phyloP scores from a whole-genome alignment of 1,284 basidiomycete genomes.

The Trametes polyzona region DNA sequence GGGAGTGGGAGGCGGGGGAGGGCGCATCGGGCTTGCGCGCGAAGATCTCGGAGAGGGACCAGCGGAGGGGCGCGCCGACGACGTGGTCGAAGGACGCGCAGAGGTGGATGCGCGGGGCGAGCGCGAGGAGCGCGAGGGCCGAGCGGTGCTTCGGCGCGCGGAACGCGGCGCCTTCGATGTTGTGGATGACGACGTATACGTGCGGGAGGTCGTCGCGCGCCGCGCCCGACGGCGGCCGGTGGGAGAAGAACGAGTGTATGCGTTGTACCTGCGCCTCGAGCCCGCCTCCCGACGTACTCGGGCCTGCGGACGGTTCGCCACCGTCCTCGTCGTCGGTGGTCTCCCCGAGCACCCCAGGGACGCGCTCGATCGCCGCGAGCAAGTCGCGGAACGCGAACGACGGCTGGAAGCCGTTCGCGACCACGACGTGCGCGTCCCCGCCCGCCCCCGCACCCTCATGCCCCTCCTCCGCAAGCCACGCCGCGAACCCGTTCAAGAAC shows the following conservation, averaged over 20 bases:
- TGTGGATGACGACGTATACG: constrained; percentile 85
- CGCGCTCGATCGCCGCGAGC: constrained; percentile 64
- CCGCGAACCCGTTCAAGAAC: constrained; percentile 76
- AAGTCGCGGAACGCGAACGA: constrained; percentile 73
- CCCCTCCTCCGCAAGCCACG: constrained; percentile 40
- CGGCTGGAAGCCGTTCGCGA: constrained; percentile 83
- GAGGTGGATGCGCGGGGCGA: constrained; percentile 76
- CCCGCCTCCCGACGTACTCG: constrained; percentile 30
- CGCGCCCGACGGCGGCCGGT: constrained; percentile 1
- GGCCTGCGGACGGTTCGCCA: constrained; percentile 35
- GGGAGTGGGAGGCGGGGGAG: constrained; percentile 12
- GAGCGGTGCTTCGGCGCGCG: constrained; percentile 65
- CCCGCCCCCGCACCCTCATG: no score
- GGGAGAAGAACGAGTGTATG: constrained; percentile 64
- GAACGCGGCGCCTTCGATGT: constrained; percentile 78
- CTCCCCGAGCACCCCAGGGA: constrained; percentile 54
- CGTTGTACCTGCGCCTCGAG: constrained; percentile 67
- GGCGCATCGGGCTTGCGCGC: constrained; percentile 48
- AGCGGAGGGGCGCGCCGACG: constrained; percentile 79
- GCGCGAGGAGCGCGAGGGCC: constrained; percentile 70
- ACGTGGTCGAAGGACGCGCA: constrained; percentile 86
- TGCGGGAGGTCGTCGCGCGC: constrained; percentile 35
- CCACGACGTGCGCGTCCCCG: constrained; percentile 77
- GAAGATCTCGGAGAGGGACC: constrained; percentile 64
- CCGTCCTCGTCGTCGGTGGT: constrained; percentile 36